Conservation (phyloP, 2,329 filamentous ascomycete genomes). For the Neofusicoccum cordaticola region DNA sequence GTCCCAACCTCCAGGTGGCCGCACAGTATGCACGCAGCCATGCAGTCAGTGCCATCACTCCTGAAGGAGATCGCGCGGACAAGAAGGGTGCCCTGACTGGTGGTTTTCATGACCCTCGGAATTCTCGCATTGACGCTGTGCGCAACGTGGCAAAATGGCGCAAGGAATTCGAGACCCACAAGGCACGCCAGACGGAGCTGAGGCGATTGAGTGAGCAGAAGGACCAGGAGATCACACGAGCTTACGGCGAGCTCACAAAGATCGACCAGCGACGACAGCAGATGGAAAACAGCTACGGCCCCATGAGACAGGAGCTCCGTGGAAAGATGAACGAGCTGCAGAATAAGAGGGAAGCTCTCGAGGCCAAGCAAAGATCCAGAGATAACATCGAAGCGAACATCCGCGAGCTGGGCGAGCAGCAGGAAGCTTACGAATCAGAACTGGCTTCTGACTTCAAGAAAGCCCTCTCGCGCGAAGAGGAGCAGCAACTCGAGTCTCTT, state of each 20-base stretch:
- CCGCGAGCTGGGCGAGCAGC: slow-evolving; percentile 63
- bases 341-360: slow-evolving; percentile 69
- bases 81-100: slow-evolving; percentile 94
- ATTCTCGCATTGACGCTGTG: slow-evolving; percentile 83
- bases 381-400: slow-evolving; percentile 66
- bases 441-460: slow-evolving; percentile 88
- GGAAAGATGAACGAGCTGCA: slow-evolving; percentile 73
- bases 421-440: slow-evolving; percentile 76
- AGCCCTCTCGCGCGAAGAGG: slow-evolving; percentile 77
- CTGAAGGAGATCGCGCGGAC: slow-evolving; percentile 90
- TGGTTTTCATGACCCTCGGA: slow-evolving; percentile 83
- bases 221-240: slow-evolving; percentile 83
- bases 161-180: slow-evolving; percentile 67
- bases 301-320: slow-evolving; percentile 72
- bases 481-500: slow-evolving; percentile 71
- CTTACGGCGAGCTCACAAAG: slow-evolving; percentile 81
- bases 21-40: slow-evolving; percentile 90
- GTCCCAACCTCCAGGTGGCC: slow-evolving; percentile 82
- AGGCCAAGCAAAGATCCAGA: slow-evolving; percentile 62
- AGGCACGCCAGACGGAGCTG: slow-evolving; percentile 63
- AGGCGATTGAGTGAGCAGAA: slow-evolving; percentile 69
- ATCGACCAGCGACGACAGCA: slow-evolving; percentile 74
- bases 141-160: slow-evolving; percentile 72
- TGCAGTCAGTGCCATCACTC: slow-evolving; percentile 87
- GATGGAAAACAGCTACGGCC: slow-evolving; percentile 77